These are phyloP conservation scores for Aspergillus fumigatus DNA, from an alignment of 2,329 filamentous ascomycete genomes.

Conservation along the genomic window DNA sequence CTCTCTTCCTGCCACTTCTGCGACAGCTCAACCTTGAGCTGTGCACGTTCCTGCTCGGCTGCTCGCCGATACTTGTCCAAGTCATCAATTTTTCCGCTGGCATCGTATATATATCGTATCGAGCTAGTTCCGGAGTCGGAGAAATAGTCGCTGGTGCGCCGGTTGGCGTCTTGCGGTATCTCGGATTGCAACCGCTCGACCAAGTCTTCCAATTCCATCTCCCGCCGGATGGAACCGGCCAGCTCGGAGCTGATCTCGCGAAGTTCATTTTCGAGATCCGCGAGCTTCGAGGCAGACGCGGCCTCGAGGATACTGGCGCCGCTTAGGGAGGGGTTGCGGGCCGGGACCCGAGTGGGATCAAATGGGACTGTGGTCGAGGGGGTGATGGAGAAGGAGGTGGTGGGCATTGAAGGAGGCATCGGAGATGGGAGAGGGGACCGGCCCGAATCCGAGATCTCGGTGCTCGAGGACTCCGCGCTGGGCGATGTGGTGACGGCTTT, in stretches of 20 bases:
- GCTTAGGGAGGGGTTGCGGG: conserved; percentile 40
- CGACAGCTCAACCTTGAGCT: conserved; percentile 77
- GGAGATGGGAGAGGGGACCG: conserved; percentile 57
- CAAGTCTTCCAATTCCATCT: conserved; percentile 94
- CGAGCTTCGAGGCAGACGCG: conserved; percentile 57
- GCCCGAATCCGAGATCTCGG: conserved; percentile 58
- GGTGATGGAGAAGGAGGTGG: conserved; percentile 27
- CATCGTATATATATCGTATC: conserved; percentile 66
- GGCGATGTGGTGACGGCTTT: conserved; percentile 52
- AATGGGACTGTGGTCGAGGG: conserved; percentile 43
- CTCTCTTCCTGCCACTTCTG: conserved; percentile 86
- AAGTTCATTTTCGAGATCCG: conserved; percentile 91
- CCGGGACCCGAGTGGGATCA: conserved; percentile 47
- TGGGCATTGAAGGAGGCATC: conserved; percentile 34
- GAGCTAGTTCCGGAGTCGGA: conserved; percentile 93
- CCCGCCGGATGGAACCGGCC: conserved; percentile 84
- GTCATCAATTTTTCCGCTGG: conserved; percentile 57
- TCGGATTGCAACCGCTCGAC: conserved; percentile 85
- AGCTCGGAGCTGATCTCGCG: conserved; percentile 90
- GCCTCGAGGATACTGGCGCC: conserved; percentile 40
- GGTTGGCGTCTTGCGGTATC: conserved; percentile 52
- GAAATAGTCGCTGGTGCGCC: conserved; percentile 93
- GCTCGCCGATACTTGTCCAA: conserved; percentile 77
- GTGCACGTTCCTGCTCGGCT: conserved; percentile 86
- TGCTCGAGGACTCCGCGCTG: conserved; percentile 55